Evolutionary conservation across 2,329 filamentous ascomycete species (phyloP).

Genomic region (Fusarium sacchari): DNA sequence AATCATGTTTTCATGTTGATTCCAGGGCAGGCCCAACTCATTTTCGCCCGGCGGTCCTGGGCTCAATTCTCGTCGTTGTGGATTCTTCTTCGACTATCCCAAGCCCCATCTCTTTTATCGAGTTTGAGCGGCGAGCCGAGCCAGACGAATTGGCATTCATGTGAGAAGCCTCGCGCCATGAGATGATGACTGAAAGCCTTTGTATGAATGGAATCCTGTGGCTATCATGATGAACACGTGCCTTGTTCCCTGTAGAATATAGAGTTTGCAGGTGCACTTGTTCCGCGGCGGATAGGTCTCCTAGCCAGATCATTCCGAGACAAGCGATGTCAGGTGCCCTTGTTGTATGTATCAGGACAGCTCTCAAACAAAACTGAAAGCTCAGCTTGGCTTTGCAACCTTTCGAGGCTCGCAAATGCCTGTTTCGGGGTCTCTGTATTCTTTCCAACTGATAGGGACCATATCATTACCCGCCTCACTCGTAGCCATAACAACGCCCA

Average conservation of each 20-base stretch:
- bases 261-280: neutral
- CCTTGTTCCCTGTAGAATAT: neutral
- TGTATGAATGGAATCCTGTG: conserved; percentile 5
- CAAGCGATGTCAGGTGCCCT: conserved; percentile 10
- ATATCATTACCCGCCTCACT: conserved; percentile 90
- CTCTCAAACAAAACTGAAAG: conserved; percentile 5
- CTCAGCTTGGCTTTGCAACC: conserved; percentile 90
- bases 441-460: conserved; percentile 94
- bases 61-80: neutral
- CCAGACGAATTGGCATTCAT: conserved; percentile 1
- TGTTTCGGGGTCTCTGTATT: conserved; percentile 86
- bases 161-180: conserved; percentile 21
- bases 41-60: neutral
- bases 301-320: conserved; percentile 24
- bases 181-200: neutral
- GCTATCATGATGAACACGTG: neutral
- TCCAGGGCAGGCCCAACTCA: conserved; percentile 1
- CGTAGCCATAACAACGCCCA: conserved; percentile 92
- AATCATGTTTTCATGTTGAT: neutral
- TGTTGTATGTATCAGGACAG: conserved; percentile 34
- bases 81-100: conserved; percentile 6
- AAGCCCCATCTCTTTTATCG: conserved; percentile 5
- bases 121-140: conserved; percentile 4
- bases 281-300: neutral
- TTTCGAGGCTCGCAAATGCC: conserved; percentile 83